Evolutionary conservation across 2,329 filamentous ascomycete species (phyloP), one percentile per base, ranked within the genome.

Genomic region (Monilinia fructigena): DNA sequence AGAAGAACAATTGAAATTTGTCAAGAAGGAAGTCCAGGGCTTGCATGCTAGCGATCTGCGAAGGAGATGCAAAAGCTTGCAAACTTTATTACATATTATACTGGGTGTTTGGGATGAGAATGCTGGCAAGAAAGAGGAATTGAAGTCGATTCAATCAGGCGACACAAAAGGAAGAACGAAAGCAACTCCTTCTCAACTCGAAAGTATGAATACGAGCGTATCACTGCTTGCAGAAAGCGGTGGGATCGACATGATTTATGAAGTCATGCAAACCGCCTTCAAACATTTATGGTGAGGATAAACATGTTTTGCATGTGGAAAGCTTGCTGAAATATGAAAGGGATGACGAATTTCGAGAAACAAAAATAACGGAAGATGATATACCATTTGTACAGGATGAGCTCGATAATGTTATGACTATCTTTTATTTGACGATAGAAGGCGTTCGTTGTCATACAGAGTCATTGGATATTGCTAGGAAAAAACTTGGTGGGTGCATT

Each of bases 31-130:
- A 50, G 79, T 89, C 68, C 75, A 77, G 11, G 78, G 77, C 8
- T 65, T 81, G 52, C 77, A 80, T 67, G 79, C 79, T 40, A 78
- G 79, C 55, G 82, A 87, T 65, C 76, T 81, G 40, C 78, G 80
- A 20, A 75, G 82, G 63, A 79, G 85, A 11, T 79, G 80, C 59
- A 82, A 83, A 59, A 83, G 82, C 18, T 80, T 89, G 42, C 84
- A 84, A 45, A 82, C 82, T 55, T 76, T 89, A 55, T 77, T 86
- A 4, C 89, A 89, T 72, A 76, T 90, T 35, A 79, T 89, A 18
- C 82, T 91, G 6, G 90, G 90, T 1, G 81, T 88, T 47, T 93
- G 90, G 90, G 84, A 82, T 3, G 82, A 87, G 59, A 91, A 88
- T 14, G 88, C 88, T 42, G 84, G 86, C 40, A 75, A 75, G 54